Evolutionary conservation across 495 filamentous ascomycete species (phyloP).

Genomic region (Copromyces sp.): DNA sequence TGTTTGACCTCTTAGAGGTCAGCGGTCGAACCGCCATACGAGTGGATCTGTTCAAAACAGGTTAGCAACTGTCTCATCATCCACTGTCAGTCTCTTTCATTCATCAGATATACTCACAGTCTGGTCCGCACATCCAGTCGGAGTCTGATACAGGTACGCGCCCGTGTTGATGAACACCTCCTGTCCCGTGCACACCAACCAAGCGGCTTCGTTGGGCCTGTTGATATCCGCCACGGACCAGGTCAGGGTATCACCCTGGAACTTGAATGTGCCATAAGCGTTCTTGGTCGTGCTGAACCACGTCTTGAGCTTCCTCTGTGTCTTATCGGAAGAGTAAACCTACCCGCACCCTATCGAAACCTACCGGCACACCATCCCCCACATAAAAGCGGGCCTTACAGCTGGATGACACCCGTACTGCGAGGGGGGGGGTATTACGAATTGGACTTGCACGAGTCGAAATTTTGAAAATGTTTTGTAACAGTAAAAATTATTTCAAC

Average conservation of each 20-base stretch:
- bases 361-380: too few relatives aligned
- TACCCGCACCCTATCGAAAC: too few relatives aligned
- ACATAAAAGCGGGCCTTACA: too few relatives aligned
- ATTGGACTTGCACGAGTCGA: too few relatives aligned
- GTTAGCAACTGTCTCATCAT: background rate
- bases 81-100: background rate
- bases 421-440: too few relatives aligned
- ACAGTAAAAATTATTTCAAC: too few relatives aligned
- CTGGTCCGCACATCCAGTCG: slow-evolving; percentile 40
- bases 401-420: too few relatives aligned
- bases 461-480: too few relatives aligned
- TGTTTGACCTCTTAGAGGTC: slow-evolving; percentile 5
- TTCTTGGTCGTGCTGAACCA: slow-evolving; percentile 24
- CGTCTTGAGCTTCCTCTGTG: slow-evolving; percentile 23
- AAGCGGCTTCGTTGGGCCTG: slow-evolving; percentile 37
- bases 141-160: slow-evolving; percentile 37
- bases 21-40: slow-evolving; percentile 10
- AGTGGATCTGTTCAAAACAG: slow-evolving; percentile 10
- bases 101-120: slow-evolving; percentile 23
- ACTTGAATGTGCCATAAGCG: slow-evolving; percentile 38
- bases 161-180: slow-evolving; percentile 40
- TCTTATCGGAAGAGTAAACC: too few relatives aligned
- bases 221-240: slow-evolving; percentile 32
- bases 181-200: slow-evolving; percentile 34
- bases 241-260: slow-evolving; percentile 36